phyloP scores from a whole-genome alignment of 2,329 filamentous ascomycete species.

The Pezicula neosporulosa region DNA sequence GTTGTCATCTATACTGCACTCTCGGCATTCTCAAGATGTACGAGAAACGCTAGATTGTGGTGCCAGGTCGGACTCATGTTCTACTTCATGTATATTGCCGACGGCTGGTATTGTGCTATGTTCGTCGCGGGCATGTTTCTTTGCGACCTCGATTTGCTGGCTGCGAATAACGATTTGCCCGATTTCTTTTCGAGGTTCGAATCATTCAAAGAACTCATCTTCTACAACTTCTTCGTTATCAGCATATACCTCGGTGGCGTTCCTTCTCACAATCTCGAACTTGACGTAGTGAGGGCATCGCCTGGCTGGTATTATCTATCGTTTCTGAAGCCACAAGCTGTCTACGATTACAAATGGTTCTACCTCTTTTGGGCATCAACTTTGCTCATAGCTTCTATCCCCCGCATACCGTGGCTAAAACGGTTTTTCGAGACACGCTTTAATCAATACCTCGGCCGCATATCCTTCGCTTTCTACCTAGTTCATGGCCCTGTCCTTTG shows the following conservation, averaged over 20 bases:
- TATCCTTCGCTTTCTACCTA: slow-evolving; percentile 62
- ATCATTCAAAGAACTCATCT: slow-evolving; percentile 47
- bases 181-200: slow-evolving; percentile 40
- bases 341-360: slow-evolving; percentile 66
- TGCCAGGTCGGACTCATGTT: slow-evolving; percentile 49
- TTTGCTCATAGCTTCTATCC: slow-evolving; percentile 51
- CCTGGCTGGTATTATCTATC: slow-evolving; percentile 41
- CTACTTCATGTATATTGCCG: slow-evolving; percentile 67
- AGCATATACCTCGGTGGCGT: slow-evolving; percentile 58
- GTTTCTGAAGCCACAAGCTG: slow-evolving; percentile 60
- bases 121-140: slow-evolving; percentile 60
- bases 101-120: slow-evolving; percentile 60
- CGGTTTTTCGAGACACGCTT: slow-evolving; percentile 55
- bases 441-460: slow-evolving; percentile 58
- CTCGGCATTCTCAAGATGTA: slow-evolving; percentile 53
- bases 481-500: slow-evolving; percentile 60
- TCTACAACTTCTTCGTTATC: slow-evolving; percentile 46
- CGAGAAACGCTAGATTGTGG: slow-evolving; percentile 49
- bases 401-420: slow-evolving; percentile 55
- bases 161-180: slow-evolving; percentile 47
- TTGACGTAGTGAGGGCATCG: slow-evolving; percentile 47
- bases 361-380: slow-evolving; percentile 59
- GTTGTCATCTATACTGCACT: slow-evolving; percentile 55
- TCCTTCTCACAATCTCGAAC: slow-evolving; percentile 45
- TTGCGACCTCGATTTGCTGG: slow-evolving; percentile 56